Conservation (phyloP, 257 asterid genomes). For the Perilla frutescens region DNA sequence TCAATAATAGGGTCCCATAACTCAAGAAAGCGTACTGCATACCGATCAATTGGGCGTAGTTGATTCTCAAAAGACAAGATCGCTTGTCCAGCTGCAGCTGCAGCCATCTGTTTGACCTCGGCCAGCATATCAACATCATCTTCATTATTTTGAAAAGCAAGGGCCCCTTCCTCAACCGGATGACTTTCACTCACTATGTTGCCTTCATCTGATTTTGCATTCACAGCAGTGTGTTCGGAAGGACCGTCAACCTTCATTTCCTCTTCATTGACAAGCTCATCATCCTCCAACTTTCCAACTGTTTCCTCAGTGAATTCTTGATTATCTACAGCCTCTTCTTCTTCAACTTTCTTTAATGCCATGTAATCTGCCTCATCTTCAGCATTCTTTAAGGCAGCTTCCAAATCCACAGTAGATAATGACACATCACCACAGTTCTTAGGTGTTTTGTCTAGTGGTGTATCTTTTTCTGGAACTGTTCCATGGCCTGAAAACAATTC, state of each 20-base stretch:
- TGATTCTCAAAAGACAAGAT: slow-evolving; percentile 85
- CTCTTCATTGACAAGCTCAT: slow-evolving; percentile 86
- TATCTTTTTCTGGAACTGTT: slow-evolving; percentile 46
- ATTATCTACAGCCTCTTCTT: slow-evolving; percentile 99
- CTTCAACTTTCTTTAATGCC: slow-evolving; percentile 97
- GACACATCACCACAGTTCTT: slow-evolving; percentile 54
- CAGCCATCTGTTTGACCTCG: slow-evolving; percentile 98
- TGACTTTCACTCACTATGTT: slow-evolving; percentile 45
- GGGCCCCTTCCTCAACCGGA: slow-evolving; percentile 59
- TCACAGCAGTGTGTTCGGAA: slow-evolving; percentile 53
- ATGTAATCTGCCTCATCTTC: slow-evolving; percentile 99
- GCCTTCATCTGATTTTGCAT: slow-evolving; percentile 50
- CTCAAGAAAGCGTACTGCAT: slow-evolving; percentile 90
- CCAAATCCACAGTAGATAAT: slow-evolving; percentile 86
- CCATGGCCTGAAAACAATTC: slow-evolving; percentile 85
- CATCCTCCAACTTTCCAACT: slow-evolving; percentile 84
- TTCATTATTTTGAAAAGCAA: slow-evolving; percentile 61
- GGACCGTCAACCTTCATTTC: slow-evolving; percentile 73
- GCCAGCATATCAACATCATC: slow-evolving; percentile 94
- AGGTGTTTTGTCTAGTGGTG: slow-evolving; percentile 49
- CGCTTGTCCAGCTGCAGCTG: slow-evolving; percentile 93
- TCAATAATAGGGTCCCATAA: slow-evolving; percentile 94
- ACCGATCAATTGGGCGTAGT: slow-evolving; percentile 90
- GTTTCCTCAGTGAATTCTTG: slow-evolving; percentile 98
- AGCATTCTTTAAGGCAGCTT: slow-evolving; percentile 94